Conservation (phyloP, 495 filamentous ascomycete species). For the Thozetella sp. region DNA sequence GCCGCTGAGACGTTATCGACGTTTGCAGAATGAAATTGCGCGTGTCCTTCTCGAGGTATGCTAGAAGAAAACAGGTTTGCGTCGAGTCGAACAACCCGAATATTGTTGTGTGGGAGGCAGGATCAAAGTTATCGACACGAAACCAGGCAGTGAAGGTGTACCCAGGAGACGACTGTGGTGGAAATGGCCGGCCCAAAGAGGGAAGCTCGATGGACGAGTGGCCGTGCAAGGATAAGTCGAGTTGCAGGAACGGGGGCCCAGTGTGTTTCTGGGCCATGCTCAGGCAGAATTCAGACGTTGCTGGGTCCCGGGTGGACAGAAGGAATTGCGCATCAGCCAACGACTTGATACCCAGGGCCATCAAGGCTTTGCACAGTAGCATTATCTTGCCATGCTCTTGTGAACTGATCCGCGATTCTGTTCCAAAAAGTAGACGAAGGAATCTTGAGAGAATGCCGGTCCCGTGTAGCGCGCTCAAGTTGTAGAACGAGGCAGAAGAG, state of each 20-base stretch:
- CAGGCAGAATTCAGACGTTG: slow-evolving; percentile 73
- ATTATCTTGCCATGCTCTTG: slow-evolving; percentile 61
- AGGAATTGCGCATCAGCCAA: slow-evolving; percentile 81
- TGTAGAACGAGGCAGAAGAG: slow-evolving; percentile 65
- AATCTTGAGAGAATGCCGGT: slow-evolving; percentile 76
- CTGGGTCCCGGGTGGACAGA: slow-evolving; percentile 62
- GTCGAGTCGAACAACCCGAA: slow-evolving; percentile 93
- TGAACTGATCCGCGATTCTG: slow-evolving; percentile 40
- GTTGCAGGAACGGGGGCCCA: slow-evolving; percentile 84
- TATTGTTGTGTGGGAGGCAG: slow-evolving; percentile 84
- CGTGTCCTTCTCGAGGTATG: slow-evolving; percentile 92
- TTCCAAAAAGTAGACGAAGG: slow-evolving; percentile 65
- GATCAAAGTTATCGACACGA: slow-evolving; percentile 82
- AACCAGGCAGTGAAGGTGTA: slow-evolving; percentile 93
- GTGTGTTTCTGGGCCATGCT: slow-evolving; percentile 70
- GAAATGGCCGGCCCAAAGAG: slow-evolving; percentile 80
- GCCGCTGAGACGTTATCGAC: slow-evolving; percentile 80
- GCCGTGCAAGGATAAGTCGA: slow-evolving; percentile 87
- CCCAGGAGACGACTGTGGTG: slow-evolving; percentile 68
- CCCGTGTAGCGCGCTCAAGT: slow-evolving; percentile 74
- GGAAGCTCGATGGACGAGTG: slow-evolving; percentile 88
- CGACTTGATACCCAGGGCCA: slow-evolving; percentile 69
- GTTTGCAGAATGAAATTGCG: slow-evolving; percentile 95
- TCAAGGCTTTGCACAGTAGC: slow-evolving; percentile 58
- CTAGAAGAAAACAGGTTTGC: slow-evolving; percentile 92